Evolutionary conservation across 2,329 filamentous ascomycete genomes (phyloP).

Genomic region (Polychaeton citri): DNA sequence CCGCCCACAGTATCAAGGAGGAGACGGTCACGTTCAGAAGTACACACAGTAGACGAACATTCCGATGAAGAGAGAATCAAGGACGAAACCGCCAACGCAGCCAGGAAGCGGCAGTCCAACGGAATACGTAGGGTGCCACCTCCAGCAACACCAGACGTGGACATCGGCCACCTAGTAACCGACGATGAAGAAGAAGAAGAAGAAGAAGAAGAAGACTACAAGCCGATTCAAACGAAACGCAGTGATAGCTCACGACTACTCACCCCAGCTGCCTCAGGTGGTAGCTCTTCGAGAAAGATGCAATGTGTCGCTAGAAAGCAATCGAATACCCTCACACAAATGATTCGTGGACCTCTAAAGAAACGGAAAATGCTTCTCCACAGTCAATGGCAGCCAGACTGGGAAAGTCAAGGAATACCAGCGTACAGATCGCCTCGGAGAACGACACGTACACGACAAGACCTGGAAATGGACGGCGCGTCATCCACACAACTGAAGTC

Average conservation of each 20-base stretch:
- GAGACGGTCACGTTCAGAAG: not conserved
- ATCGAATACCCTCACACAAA: not conserved
- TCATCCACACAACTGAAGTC: not conserved
- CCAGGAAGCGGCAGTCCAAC: not conserved
- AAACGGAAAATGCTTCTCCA: not conserved
- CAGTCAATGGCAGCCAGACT: not conserved
- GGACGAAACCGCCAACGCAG: not conserved
- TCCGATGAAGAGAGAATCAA: not conserved
- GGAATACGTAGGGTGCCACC: not conserved
- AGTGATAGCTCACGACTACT: no score
- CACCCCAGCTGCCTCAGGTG: not conserved
- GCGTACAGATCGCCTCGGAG: no score
- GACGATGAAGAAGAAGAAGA: slow-evolving; percentile 1
- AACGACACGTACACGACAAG: no score
- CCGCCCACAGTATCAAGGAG: not conserved
- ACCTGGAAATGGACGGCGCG: no score
- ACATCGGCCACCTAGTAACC: not conserved
- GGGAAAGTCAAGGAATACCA: not conserved
- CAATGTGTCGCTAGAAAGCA: not conserved
- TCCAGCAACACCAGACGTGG: not conserved
- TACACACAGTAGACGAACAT: not conserved
- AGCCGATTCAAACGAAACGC: not conserved
- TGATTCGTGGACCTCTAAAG: not conserved
- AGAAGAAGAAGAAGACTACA: slow-evolving; percentile 1
- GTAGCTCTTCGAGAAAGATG: not conserved